Percentiles rank a stretch among this genome's conserved stretches.
These are phyloP conservation scores for Nitzschia sp. DNA, from an alignment of 108 stramenopile genomes.

Conservation along the genomic window DNA sequence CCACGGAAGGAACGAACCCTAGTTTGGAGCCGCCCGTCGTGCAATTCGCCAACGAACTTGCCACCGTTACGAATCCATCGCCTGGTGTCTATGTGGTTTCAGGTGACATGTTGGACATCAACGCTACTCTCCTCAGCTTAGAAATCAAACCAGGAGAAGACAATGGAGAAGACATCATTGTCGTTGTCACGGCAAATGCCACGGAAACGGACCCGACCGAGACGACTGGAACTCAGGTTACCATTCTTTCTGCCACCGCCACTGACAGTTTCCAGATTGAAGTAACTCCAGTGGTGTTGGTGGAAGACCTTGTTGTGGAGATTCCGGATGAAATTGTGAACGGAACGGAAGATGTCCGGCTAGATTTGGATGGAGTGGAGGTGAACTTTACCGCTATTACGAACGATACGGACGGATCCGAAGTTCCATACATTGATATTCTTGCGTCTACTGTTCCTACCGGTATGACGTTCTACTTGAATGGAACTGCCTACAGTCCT, in stretches of 20 bases:
- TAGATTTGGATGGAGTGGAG: not conserved
- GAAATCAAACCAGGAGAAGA: conserved; percentile 10
- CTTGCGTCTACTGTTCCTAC: not conserved
- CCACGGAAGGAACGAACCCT: not conserved
- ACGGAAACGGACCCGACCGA: conserved; percentile 16
- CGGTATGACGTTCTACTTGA: not conserved
- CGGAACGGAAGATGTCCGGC: not conserved
- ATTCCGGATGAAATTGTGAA: not conserved
- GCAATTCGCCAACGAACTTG: not conserved
- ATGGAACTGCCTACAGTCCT: not conserved
- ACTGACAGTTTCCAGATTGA: not conserved
- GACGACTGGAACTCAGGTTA: not conserved
- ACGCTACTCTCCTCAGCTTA: not conserved
- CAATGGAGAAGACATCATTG: conserved; percentile 19
- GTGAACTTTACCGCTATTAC: not conserved
- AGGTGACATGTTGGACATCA: conserved; percentile 1
- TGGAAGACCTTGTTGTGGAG: not conserved
- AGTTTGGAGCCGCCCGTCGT: not conserved
- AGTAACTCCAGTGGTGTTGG: not conserved
- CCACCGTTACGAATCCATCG: not conserved
- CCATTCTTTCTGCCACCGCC: not conserved
- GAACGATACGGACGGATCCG: conserved; percentile 1
- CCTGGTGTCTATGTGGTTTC: not conserved
- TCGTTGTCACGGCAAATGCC: conserved; percentile 4
- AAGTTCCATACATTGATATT: conserved; percentile 5